phyloP scores from a whole-genome alignment of 1,139 yeast genomes.

The Blastobotrys apis region DNA sequence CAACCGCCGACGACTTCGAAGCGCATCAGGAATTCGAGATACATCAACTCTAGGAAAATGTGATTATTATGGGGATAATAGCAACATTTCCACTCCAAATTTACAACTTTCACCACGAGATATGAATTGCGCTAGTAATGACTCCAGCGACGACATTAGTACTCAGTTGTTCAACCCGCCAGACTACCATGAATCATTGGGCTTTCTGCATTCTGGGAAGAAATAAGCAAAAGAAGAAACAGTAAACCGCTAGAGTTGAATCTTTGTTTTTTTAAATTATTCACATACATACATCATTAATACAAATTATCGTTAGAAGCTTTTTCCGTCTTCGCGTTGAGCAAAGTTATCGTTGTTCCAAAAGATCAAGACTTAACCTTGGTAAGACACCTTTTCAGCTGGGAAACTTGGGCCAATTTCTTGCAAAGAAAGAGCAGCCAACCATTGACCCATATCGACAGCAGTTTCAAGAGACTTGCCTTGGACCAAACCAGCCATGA shows the following conservation, averaged over 20 bases:
- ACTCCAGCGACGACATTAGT: background rate
- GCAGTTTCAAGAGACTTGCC: slow-evolving; percentile 58
- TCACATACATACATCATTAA: slow-evolving; percentile 1
- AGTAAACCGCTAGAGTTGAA: slow-evolving; percentile 8
- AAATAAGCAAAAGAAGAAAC: background rate
- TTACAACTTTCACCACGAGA: background rate
- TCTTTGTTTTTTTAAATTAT: too few species aligned
- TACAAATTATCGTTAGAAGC: background rate
- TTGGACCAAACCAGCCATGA: slow-evolving; percentile 81
- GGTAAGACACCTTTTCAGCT: slow-evolving; percentile 61
- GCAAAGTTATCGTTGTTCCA: background rate
- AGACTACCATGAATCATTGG: background rate
- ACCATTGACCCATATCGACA: slow-evolving; percentile 93
- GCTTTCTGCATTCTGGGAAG: background rate
- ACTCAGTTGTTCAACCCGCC: background rate
- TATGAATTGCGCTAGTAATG: too few species aligned
- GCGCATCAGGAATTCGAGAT: background rate
- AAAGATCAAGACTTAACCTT: background rate
- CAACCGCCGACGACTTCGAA: background rate
- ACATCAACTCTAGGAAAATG: too few species aligned
- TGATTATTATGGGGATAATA: too few species aligned
- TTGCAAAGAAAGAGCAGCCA: slow-evolving; percentile 88
- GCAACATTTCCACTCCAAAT: too few species aligned
- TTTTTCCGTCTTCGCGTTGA: background rate
- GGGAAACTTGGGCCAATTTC: slow-evolving; percentile 95